Base-by-base conservation (phyloP, 2,329 filamentous ascomycete genomes). In the Hypoxylon sp. region DNA sequence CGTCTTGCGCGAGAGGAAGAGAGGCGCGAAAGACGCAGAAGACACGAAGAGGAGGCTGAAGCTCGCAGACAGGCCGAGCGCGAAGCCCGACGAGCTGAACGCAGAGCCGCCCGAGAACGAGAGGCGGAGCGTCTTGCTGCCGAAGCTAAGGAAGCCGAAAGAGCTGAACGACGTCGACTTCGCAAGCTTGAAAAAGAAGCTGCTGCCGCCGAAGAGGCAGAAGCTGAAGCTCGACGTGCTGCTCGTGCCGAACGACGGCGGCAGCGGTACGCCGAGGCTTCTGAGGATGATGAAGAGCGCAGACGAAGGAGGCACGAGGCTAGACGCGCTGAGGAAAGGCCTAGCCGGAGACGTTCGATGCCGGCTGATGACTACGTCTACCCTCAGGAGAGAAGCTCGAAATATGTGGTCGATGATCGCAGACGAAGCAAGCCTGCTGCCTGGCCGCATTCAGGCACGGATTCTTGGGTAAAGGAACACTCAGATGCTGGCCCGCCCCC, bases 381-480 rank as follows among this genome's bases (percentile, higher is more conserved):
- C 63, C 75, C 81, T 4, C 80, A 51, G 7, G 81, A 69, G 78
- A 78, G 73, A 73, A 78, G 51, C 77, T 79, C 72, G 7, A 70
- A 71, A 37, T 70, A 78, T 61, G 69, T 68, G 58, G 81, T 80
- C 47, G 79, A 74, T 29, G 81, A 77, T 55, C 74, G 67, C 39
- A 73, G 61, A 67, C 74, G 59, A 68, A 71, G 63, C 64, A 75
- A 78, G 32, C 48, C 60, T 8, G 32, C 81, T 7, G 80, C 80
- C 8, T 90, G 88, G 88, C 87, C 88, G 16, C 85, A 89, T 73
- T 88, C 85, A 5, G 87, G 88, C 25, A 90, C 87, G 0, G 87
- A 85, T 7, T 89, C 87, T 0, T 90, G 88, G 88, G 87, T 90
- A 3, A 89, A 89, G 75, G 87, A 90, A 11, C 84, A 88, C 70